Evolutionary conservation across 2,329 filamentous ascomycete species (phyloP).

Genomic region (Colletotrichum chrysophilum): DNA sequence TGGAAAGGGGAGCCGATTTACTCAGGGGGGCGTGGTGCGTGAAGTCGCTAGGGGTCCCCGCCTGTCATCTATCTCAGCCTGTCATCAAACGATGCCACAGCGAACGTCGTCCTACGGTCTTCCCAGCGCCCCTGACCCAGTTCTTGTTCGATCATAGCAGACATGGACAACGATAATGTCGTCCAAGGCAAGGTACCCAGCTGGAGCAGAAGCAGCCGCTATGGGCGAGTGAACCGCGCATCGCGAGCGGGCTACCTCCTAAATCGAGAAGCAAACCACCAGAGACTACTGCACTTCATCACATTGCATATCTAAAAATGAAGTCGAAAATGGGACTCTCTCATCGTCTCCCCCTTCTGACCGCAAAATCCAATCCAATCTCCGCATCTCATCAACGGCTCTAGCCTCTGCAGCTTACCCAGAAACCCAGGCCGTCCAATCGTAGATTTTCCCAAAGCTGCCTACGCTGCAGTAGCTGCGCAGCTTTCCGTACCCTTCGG

Average conservation of each 20-base stretch:
- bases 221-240: not conserved
- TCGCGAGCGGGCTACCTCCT: not conserved
- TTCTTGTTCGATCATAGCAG: not conserved
- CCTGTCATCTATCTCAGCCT: conserved; percentile 20
- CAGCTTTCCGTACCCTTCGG: not conserved
- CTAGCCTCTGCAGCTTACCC: not conserved
- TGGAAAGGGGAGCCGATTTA: not conserved
- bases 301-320: conserved; percentile 2
- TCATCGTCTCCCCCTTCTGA: not conserved
- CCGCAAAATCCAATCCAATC: not conserved
- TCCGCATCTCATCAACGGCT: not conserved
- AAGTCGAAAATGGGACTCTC: not conserved
- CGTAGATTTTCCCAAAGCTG: conserved; percentile 5
- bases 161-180: not conserved
- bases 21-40: not conserved
- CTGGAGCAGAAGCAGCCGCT: not conserved
- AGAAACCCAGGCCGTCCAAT: not conserved
- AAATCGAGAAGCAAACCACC: not conserved
- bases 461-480: conserved; percentile 1
- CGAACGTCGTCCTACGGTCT: not conserved
- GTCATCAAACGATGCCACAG: conserved; percentile 9
- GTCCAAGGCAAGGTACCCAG: not conserved
- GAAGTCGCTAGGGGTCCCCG: not conserved
- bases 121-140: not conserved
- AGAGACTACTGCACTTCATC: conserved; percentile 1